These are phyloP conservation scores for Cerrena zonata DNA, from an alignment of 1,284 basidiomycete genomes.

Conservation along the genomic window DNA sequence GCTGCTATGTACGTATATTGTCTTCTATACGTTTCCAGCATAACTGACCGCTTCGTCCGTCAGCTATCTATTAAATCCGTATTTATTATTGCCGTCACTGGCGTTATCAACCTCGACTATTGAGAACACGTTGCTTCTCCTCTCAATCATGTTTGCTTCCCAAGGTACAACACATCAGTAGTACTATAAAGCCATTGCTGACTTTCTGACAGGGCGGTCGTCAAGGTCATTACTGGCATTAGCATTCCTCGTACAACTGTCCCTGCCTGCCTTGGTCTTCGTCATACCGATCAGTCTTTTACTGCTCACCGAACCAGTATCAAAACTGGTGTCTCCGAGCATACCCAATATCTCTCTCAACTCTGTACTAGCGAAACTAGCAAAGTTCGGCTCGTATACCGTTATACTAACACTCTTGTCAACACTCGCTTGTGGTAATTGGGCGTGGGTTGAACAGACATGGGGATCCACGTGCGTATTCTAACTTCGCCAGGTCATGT, in stretches of 20 bases:
- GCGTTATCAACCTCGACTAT: constrained; percentile 77
- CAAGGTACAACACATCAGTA: constrained; percentile 40
- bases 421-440: constrained; percentile 51
- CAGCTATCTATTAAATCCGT: constrained; percentile 87
- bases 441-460: constrained; percentile 66
- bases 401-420: constrained; percentile 43
- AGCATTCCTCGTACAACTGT: constrained; percentile 66
- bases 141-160: constrained; percentile 69
- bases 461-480: constrained; percentile 73
- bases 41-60: background rate
- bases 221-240: constrained; percentile 58
- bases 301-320: constrained; percentile 51
- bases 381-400: constrained; percentile 49
- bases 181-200: constrained; percentile 1
- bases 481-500: background rate
- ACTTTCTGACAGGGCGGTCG: constrained; percentile 39
- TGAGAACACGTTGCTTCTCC: constrained; percentile 67
- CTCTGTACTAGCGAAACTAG: constrained; percentile 35
- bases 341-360: constrained; percentile 34
- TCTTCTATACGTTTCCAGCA: background rate
- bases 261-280: constrained; percentile 66
- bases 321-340: constrained; percentile 58
- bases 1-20: constrained; percentile 52
- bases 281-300: constrained; percentile 66
- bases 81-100: constrained; percentile 72